Percentiles rank a stretch among this genome's conserved stretches.
Evolutionary conservation across 1,284 basidiomycete genomes (phyloP).

Genomic region (Lignosus rhinocerotis): DNA sequence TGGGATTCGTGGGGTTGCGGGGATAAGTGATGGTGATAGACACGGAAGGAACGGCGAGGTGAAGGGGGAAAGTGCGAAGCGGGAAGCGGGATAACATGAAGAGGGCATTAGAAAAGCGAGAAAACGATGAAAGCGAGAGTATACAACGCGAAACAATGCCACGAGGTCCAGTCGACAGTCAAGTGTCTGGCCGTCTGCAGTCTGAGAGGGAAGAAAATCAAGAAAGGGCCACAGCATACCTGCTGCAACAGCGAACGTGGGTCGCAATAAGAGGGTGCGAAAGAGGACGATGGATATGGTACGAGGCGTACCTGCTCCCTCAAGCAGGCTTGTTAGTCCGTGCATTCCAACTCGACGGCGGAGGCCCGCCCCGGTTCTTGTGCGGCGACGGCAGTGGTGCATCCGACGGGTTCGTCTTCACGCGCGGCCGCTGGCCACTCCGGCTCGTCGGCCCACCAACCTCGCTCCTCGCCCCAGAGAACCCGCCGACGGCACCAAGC

Average conservation of each 20-base stretch:
- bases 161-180: not conserved
- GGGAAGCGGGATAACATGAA: not conserved
- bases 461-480: constrained; percentile 29
- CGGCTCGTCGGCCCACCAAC: constrained; percentile 14
- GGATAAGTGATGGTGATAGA: not conserved
- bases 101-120: not conserved
- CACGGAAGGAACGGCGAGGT: not conserved
- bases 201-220: not conserved
- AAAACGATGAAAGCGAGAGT: not conserved
- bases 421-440: constrained; percentile 43
- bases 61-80: not conserved
- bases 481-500: constrained; percentile 27
- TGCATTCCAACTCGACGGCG: constrained; percentile 64
- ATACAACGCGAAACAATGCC: not conserved
- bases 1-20: not conserved
- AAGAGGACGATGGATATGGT: not conserved
- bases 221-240: not conserved
- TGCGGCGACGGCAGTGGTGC: constrained; percentile 18
- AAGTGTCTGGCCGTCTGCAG: not conserved
- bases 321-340: constrained; percentile 20
- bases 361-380: constrained; percentile 39
- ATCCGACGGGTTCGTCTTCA: constrained; percentile 58
- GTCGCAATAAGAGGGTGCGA: not conserved
- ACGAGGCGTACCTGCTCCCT: not conserved
- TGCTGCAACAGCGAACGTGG: not conserved